phyloP scores from a whole-genome alignment of 2,329 filamentous ascomycete genomes.

The Leptodontidium sp. region DNA sequence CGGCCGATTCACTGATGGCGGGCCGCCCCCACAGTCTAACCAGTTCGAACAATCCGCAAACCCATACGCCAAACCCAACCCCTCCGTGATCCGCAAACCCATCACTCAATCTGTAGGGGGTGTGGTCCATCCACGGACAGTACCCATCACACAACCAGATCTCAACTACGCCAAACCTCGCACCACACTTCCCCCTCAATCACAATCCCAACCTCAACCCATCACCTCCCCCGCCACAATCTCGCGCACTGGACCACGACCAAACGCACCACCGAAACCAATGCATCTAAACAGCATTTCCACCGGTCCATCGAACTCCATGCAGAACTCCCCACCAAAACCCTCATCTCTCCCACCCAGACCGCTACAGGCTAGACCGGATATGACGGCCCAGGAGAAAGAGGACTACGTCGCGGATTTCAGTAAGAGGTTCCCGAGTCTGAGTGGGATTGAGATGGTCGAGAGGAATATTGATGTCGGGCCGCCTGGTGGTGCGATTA shows the following conservation, averaged over 20 bases:
- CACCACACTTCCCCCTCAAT: conserved; percentile 30
- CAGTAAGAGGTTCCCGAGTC: conserved; percentile 84
- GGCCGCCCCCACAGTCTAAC: conserved; percentile 29
- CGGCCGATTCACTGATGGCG: conserved; percentile 77
- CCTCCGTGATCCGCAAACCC: conserved; percentile 56
- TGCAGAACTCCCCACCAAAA: conserved; percentile 54
- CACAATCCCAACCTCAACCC: conserved; percentile 19
- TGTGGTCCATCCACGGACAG: conserved; percentile 37
- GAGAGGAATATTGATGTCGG: conserved; percentile 42
- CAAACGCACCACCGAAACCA: conserved; percentile 68
- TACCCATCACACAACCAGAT: conserved; percentile 34
- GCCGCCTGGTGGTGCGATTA: background rate
- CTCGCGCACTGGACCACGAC: conserved; percentile 51
- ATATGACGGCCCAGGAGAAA: conserved; percentile 65
- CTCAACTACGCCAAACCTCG: conserved; percentile 42
- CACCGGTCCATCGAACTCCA: conserved; percentile 45
- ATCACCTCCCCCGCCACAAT: conserved; percentile 38
- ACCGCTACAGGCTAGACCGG: conserved; percentile 55
- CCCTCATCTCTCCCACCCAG: conserved; percentile 40
- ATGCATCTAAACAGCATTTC: conserved; percentile 65
- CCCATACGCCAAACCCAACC: conserved; percentile 42
- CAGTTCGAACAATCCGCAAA: conserved; percentile 38
- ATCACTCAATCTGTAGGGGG: conserved; percentile 43
- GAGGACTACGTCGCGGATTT: conserved; percentile 77
- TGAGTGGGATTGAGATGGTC: conserved; percentile 78